Conservation (phyloP, 192 early-diverging fungal species). For the Obelidium mucronatum region DNA sequence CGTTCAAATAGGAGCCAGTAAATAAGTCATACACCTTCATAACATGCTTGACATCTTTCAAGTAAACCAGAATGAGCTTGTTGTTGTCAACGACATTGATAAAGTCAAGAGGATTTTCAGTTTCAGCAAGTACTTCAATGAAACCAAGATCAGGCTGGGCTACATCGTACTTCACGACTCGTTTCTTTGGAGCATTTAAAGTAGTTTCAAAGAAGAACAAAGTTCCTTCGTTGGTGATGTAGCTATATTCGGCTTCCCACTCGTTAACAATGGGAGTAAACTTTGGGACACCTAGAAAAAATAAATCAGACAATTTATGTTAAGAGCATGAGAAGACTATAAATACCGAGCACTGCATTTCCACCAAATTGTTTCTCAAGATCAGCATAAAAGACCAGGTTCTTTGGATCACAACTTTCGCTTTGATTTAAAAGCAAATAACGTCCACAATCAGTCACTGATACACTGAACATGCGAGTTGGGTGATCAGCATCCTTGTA, state of each 20-base stretch:
- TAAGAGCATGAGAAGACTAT: neutral
- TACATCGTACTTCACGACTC: constrained; percentile 71
- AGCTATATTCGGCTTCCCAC: constrained; percentile 55
- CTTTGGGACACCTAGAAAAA: constrained; percentile 15
- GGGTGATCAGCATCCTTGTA: constrained; percentile 36
- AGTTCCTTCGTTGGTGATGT: constrained; percentile 62
- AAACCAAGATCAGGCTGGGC: constrained; percentile 57
- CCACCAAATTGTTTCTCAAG: constrained; percentile 46
- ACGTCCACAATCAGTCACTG: constrained; percentile 28
- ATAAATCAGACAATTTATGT: neutral
- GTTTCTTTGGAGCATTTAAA: constrained; percentile 63
- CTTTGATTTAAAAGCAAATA: constrained; percentile 61
- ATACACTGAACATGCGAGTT: constrained; percentile 8
- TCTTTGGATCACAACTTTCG: constrained; percentile 55
- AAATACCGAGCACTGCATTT: constrained; percentile 15
- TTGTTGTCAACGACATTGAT: constrained; percentile 56
- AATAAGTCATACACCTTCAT: constrained; percentile 51
- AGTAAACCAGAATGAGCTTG: constrained; percentile 65
- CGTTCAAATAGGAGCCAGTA: constrained; percentile 49
- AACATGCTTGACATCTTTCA: constrained; percentile 69
- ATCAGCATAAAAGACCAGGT: constrained; percentile 51
- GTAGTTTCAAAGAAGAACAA: constrained; percentile 70
- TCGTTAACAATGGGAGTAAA: constrained; percentile 52
- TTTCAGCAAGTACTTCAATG: constrained; percentile 65
- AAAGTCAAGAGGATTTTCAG: constrained; percentile 54